These are phyloP conservation scores for Fagopyrum homotropicum DNA, from an alignment of 148 eudicot genomes.

Conservation along the genomic window DNA sequence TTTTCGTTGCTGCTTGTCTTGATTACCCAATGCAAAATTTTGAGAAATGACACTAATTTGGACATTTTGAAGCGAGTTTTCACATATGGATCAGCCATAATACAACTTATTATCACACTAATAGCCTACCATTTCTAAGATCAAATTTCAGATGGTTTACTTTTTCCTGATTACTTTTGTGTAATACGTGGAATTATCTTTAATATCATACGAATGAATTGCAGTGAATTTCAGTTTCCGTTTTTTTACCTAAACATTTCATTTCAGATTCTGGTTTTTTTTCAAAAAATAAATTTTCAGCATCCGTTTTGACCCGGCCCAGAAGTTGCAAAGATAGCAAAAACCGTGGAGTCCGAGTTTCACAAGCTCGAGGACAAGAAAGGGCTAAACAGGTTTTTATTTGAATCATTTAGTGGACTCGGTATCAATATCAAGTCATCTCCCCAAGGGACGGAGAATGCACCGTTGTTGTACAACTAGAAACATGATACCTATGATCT, in stretches of 20 bases:
- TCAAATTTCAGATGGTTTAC: background rate
- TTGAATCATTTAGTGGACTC: conserved; percentile 36
- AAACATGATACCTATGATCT: background rate
- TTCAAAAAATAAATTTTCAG: no score
- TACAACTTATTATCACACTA: background rate
- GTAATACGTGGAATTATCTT: background rate
- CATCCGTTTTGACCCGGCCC: conserved; percentile 37
- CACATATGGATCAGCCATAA: background rate
- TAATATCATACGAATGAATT: background rate
- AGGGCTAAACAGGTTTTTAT: conserved; percentile 29
- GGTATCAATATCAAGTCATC: conserved; percentile 48
- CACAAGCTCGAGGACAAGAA: conserved; percentile 49
- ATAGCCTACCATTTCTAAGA: background rate
- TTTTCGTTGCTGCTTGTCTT: background rate
- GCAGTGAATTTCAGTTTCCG: conserved; percentile 56
- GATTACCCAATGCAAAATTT: background rate
- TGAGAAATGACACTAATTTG: background rate
- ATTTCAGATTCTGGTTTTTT: no score
- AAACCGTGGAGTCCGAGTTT: conserved; percentile 62
- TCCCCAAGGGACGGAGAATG: background rate
- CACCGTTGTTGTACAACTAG: background rate
- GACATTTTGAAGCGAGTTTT: background rate
- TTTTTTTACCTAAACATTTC: no score
- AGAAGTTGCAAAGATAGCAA: conserved; percentile 63
- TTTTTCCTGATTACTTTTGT: background rate